phyloP scores from a whole-genome alignment of 2,329 filamentous ascomycete genomes.

The Albophoma yamanashiensis region DNA sequence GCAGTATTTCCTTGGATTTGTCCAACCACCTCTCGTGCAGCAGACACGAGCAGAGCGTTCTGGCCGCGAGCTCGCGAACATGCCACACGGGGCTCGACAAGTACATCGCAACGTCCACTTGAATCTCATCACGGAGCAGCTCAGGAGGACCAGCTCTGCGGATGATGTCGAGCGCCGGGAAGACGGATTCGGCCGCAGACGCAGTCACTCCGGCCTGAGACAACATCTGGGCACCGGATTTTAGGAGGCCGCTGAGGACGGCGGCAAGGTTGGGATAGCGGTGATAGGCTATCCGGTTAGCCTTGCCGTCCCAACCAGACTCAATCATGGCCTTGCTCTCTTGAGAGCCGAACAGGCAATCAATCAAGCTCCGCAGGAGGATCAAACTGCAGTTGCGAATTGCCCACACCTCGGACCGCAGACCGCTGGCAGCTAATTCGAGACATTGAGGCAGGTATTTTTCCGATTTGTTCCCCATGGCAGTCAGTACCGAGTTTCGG shows the following conservation, averaged over 20 bases:
- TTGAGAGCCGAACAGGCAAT: slow-evolving; percentile 64
- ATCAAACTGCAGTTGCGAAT: slow-evolving; percentile 90
- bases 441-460: slow-evolving; percentile 63
- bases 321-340: slow-evolving; percentile 56
- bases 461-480: slow-evolving; percentile 63
- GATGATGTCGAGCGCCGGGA: slow-evolving; percentile 74
- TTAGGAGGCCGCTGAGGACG: slow-evolving; percentile 53
- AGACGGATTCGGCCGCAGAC: slow-evolving; percentile 57
- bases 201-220: slow-evolving; percentile 22
- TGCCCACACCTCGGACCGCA: slow-evolving; percentile 81
- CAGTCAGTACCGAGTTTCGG: slow-evolving; percentile 66
- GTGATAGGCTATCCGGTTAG: slow-evolving; percentile 56
- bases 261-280: slow-evolving; percentile 55
- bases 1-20: slow-evolving; percentile 26
- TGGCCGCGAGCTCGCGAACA: slow-evolving; percentile 68
- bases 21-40: slow-evolving; percentile 38
- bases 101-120: slow-evolving; percentile 48
- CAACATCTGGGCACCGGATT: slow-evolving; percentile 35
- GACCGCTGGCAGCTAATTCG: slow-evolving; percentile 66
- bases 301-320: slow-evolving; percentile 52
- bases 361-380: slow-evolving; percentile 76
- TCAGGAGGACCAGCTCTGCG: slow-evolving; percentile 59
- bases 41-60: slow-evolving; percentile 57
- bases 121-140: slow-evolving; percentile 41
- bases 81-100: slow-evolving; percentile 67